Conservation (phyloP, 305 asterid genomes). For the Plantago coronopus region DNA sequence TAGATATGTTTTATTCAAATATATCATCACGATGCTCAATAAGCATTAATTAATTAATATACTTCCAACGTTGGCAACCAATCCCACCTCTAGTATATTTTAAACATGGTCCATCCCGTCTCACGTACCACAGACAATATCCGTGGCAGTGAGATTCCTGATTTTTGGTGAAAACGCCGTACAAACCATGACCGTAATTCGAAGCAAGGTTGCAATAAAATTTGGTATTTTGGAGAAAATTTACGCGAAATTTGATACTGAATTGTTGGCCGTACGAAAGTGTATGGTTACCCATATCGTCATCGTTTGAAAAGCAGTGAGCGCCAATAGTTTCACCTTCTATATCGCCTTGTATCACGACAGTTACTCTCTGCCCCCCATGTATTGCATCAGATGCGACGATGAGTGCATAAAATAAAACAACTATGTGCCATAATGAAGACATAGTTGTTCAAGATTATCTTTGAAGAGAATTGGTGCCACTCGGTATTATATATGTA, state of each 20-base stretch:
- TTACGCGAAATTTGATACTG: neutral
- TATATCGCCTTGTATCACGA: conserved; percentile 6
- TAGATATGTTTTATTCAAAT: no score
- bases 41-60: no score
- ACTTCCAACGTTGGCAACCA: conserved; percentile 13
- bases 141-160: neutral
- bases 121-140: conserved; percentile 10
- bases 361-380: no score
- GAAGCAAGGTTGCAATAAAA: conserved; percentile 2
- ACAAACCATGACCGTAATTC: neutral
- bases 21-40: no score
- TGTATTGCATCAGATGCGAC: no score
- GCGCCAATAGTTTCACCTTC: neutral
- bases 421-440: no score
- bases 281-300: conserved; percentile 11
- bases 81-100: neutral
- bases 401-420: no score
- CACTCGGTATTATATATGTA: no score
- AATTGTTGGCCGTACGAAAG: neutral
- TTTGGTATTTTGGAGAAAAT: neutral
- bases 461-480: no score
- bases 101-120: conserved; percentile 6
- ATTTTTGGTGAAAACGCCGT: conserved; percentile 5
- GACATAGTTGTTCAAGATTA: no score
- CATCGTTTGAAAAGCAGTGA: conserved; percentile 9